Base-by-base conservation (phyloP, 169 alveolate genomes). In the Plasmodium adleri region DNA sequence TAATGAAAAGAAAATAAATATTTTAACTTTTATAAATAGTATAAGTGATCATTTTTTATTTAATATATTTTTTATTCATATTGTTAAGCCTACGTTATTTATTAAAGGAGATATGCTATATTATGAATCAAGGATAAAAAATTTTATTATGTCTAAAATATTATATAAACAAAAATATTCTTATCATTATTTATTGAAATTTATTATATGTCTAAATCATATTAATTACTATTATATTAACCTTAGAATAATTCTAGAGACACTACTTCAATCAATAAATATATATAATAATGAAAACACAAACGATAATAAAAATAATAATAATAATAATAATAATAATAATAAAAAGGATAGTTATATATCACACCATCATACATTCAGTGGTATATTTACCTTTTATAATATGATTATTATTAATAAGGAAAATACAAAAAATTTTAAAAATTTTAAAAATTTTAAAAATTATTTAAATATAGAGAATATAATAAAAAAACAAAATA, bases 31-130 rank as follows among this genome's bases (percentile, higher is more conserved):
- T 12, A 43, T 91, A 7, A 71, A 60, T 15, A 85, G 86, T 59
- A 91, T 91, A 70, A 74, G 85, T 49, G 71, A 70, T 50, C 60
- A 52, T 52, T 83, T 92, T 28, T 68, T 73, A 32, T 86, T 85
- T 74, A 72, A 74, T 66, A 88, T 80, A 56, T 75, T 92, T 26
- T 68, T 75, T 47, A 63, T 67, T 6, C 63, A 88, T 32, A 59
- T 66, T 15, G 59, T 92, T 24, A 92, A 78, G 8, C 92, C 93
- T 7, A 15, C 92, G 7, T 50, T 87, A 12, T 74, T 86, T 80
- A 74, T 88, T n/a, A 80, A 72, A 64, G 87, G 60, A 28, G 70
- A 73, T 56, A 67, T 72, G 58, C 78, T 62, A 6, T 62, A 60
- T 32, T 58, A 58, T 4, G 88, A 88, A 54, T 26, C 20, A 3